A percentile compares a stretch with the other conserved stretches of the same genome.
Evolutionary conservation across 768 basidiomycete genomes (phyloP).

Genomic region (Psilocybe azurescens): DNA sequence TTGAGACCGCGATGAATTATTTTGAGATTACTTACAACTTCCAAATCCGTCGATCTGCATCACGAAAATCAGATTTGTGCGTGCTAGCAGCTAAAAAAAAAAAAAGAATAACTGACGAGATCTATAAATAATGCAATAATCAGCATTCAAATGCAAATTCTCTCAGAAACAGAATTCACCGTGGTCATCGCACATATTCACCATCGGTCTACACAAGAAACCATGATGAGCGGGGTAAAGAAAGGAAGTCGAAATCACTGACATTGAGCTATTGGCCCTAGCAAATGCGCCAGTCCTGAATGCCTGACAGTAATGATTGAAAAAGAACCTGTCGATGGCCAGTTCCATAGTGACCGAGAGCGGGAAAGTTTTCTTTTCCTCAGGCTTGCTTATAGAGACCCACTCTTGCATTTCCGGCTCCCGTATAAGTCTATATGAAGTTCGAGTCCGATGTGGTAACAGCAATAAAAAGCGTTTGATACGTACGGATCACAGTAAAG

Average conservation of each 20-base stretch:
- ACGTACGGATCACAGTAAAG: constrained; percentile 83
- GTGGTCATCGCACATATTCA: constrained; percentile 90
- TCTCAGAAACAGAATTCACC: constrained; percentile 47
- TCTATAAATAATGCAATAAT: constrained; percentile 33
- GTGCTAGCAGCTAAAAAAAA: background rate
- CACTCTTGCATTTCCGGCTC: constrained; percentile 92
- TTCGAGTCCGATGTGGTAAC: background rate
- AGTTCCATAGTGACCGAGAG: constrained; percentile 74
- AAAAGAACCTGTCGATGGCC: constrained; percentile 87
- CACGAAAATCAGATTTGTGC: background rate
- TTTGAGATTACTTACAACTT: constrained; percentile 60
- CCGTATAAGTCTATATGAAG: constrained; percentile 62
- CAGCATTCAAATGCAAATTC: background rate
- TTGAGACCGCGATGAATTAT: background rate
- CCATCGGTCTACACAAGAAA: constrained; percentile 66
- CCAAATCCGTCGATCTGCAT: constrained; percentile 79
- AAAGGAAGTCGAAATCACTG: constrained; percentile 34
- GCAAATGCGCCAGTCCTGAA: constrained; percentile 93
- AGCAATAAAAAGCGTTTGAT: background rate
- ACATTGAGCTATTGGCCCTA: constrained; percentile 90
- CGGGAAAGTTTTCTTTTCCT: constrained; percentile 60
- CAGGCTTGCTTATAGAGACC: constrained; percentile 63
- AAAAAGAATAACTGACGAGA: constrained; percentile 38
- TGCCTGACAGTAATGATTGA: constrained; percentile 87
- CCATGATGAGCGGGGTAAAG: background rate